Percentiles rank a stretch among this genome's conserved stretches.
Conservation (phyloP, 495 filamentous ascomycete genomes). For the Corynascus novoguineensis region DNA sequence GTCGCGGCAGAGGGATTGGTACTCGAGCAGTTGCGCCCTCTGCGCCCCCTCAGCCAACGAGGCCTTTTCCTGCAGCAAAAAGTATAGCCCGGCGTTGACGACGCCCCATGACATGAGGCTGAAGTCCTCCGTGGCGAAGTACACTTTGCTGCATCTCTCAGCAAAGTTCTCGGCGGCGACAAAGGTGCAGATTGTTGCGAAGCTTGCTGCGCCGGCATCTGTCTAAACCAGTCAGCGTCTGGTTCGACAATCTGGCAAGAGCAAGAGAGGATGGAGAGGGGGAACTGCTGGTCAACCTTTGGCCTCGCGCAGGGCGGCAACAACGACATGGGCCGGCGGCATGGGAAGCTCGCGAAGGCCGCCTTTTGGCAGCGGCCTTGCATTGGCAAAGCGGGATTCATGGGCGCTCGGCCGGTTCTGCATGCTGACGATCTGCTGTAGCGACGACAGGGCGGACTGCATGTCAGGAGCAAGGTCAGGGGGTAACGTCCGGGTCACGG, state of each 20-base stretch:
- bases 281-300: conserved; percentile 31
- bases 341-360: conserved; percentile 48
- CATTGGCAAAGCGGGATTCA: conserved; percentile 41
- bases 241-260: neutral
- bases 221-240: conserved; percentile 5
- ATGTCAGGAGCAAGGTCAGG: conserved; percentile 47
- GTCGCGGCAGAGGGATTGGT: conserved; percentile 44
- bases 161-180: conserved; percentile 49
- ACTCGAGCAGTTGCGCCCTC: conserved; percentile 30
- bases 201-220: conserved; percentile 36
- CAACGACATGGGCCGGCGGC: conserved; percentile 49
- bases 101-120: conserved; percentile 52
- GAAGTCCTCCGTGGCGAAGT: conserved; percentile 54
- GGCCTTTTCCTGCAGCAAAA: conserved; percentile 50
- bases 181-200: conserved; percentile 37
- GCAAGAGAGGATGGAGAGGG: neutral
- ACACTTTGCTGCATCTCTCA: conserved; percentile 55
- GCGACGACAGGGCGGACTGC: conserved; percentile 49
- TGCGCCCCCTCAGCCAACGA: conserved; percentile 29
- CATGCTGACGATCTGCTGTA: conserved; percentile 53
- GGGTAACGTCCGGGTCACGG: conserved; percentile 50
- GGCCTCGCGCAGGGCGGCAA: conserved; percentile 46
- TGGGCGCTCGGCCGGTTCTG: conserved; percentile 38
- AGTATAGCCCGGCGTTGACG: conserved; percentile 52
- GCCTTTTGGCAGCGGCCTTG: conserved; percentile 37